A percentile compares a stretch with the other conserved stretches of the same genome.
Conservation (phyloP, 352 stramenopile species). For the Phytophthora kernoviae region DNA sequence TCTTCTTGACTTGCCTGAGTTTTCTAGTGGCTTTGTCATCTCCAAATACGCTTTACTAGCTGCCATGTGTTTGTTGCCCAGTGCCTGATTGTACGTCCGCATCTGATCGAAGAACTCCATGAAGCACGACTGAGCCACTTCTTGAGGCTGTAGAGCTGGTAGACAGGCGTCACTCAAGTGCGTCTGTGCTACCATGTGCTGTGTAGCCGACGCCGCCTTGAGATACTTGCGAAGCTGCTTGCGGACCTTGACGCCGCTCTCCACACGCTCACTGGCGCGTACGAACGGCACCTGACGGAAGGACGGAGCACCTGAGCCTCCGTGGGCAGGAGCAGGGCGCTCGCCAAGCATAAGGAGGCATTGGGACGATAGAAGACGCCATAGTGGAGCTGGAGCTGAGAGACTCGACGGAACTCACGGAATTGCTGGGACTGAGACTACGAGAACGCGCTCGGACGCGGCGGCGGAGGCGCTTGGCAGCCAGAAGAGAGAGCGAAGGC, state of each 20-base stretch:
- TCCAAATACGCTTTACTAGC: slow-evolving; percentile 78
- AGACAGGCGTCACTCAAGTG: slow-evolving; percentile 82
- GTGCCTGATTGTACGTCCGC: slow-evolving; percentile 78
- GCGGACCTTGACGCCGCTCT: slow-evolving; percentile 81
- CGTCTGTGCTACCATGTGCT: slow-evolving; percentile 82
- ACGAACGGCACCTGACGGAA: slow-evolving; percentile 88
- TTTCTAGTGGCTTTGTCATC: slow-evolving; percentile 79
- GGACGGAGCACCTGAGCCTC: slow-evolving; percentile 51
- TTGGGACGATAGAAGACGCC: slow-evolving; percentile 40
- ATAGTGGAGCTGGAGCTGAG: slow-evolving; percentile 21
- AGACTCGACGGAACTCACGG: slow-evolving; percentile 11
- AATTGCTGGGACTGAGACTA: slow-evolving; percentile 16
- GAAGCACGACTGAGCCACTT: slow-evolving; percentile 83
- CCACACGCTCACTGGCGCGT: slow-evolving; percentile 74
- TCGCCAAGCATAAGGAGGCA: slow-evolving; percentile 84
- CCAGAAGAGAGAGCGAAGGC: slow-evolving; percentile 24
- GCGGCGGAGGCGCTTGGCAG: slow-evolving; percentile 10
- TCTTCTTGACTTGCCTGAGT: slow-evolving; percentile 72
- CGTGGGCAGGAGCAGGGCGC: slow-evolving; percentile 60
- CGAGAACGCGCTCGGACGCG: slow-evolving; percentile 4
- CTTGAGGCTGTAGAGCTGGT: slow-evolving; percentile 74
- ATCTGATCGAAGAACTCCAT: slow-evolving; percentile 79
- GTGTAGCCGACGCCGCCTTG: slow-evolving; percentile 71
- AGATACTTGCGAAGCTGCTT: slow-evolving; percentile 88
- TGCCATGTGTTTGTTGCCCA: slow-evolving; percentile 78